Base-by-base conservation (phyloP, 106 monocot species). In the Gastrodia elata region DNA sequence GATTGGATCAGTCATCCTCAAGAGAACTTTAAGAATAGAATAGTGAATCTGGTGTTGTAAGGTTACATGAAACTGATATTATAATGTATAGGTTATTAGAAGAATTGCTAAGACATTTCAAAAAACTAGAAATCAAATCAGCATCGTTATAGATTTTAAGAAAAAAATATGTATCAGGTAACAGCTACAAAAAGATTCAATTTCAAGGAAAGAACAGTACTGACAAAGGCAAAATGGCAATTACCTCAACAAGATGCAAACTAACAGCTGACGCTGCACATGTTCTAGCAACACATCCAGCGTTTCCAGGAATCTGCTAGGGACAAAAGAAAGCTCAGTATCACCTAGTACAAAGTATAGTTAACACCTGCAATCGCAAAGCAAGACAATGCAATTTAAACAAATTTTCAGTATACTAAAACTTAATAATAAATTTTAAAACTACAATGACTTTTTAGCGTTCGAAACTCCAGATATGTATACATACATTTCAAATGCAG, bases 181-280 rank as follows among this genome's bases (percentile, higher is more conserved):
- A 37, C 20, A 67, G 67, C 30, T 11, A 32, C 30, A 67, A 22
- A 22, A 22, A 37, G 6, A 16, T 20, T 38, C 14, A 18, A 20
- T 67, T 20, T 38, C 18, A 20, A n/a, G 22, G n/a, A 67, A 67
- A 67, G 14, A 38, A 67, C 6, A 0, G 18, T 20, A 67, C 35
- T 67, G 67, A 4, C 18, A 67, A 67, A 1, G 15, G 37, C 0
- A 67, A 67, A 67, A 36, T 67, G 38, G 38, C 48, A 75, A n/a
- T 75, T 78, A 98, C 93, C 93, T 87, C 91, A n/a, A 98, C 79
- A 77, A 98, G 93, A 84, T 98, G 98, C 76, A 98, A 83, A 39
- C 87, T 85, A 58, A 93, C 91, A 64, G 93, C 84, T 77, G 93
- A 91, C 75, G 98, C 98, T 44, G 98, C 98, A 77, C 98, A 98